Evolutionary conservation across 2,329 filamentous ascomycete species (phyloP), one percentile per base, ranked within the genome.

Genomic region (Colletotrichum phormii): DNA sequence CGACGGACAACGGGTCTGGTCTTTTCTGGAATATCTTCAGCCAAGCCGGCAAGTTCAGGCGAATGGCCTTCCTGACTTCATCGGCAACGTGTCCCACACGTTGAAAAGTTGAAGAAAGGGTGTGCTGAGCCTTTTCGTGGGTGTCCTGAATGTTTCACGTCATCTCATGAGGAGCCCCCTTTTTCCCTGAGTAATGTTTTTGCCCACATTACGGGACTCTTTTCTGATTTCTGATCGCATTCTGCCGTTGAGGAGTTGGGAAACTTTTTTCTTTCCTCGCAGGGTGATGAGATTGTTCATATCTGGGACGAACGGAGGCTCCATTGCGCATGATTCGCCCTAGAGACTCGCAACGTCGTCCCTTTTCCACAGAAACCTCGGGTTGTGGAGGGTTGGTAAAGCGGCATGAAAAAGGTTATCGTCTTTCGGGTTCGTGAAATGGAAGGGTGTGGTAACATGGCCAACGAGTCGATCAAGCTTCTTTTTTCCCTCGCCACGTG

Each of bases 61-160:
- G 49, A 64, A 51, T 35, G 31, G 22, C 31, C 29, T 26, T 22
- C 37, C 29, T 13, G 61, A 4, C 24, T 49, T 49, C 42, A 22
- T 22, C 3, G 42, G 42, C 42, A 49, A 49, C 42, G 42, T 49
- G 42, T 49, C 18, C 42, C 42, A 49, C 42, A n/a, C 13, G 49
- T 31, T 31, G 22, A 54, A 8, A 18, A 11, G 35, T 54, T 46
- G 46, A 54, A 26, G 22, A 26, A 26, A 26, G 13, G 61, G 22
- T 22, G 61, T 64, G 51, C 35, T 64, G 61, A 24, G 49, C 53
- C 37, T 22, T 35, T 35, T 31, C 61, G 46, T 24, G 46, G 29
- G 18, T 64, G 13, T 64, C 46, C 49, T 8, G 49, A 22, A 37
- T 64, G 61, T 64, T 54, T 64, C 61, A 64, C 46, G 49, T 54